phyloP scores from a whole-genome alignment of 805 yeast species.

The Scheffersomyces amazonensis region DNA sequence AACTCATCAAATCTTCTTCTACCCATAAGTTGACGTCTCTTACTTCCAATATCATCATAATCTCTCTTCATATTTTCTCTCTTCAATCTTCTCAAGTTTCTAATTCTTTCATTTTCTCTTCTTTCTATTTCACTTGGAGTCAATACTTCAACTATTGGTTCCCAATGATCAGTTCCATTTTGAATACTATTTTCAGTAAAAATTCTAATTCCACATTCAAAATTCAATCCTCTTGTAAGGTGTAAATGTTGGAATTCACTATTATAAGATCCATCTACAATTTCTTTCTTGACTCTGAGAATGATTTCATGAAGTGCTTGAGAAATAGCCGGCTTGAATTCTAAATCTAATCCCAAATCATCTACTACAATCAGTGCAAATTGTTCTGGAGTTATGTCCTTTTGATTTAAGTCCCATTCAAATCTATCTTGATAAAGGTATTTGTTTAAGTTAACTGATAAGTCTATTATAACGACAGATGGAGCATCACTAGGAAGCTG shows the following conservation, averaged over 20 bases:
- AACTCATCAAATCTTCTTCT: constrained; percentile 55
- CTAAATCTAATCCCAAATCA: constrained; percentile 81
- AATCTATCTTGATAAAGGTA: constrained; percentile 86
- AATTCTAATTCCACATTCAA: constrained; percentile 41
- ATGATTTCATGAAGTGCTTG: constrained; percentile 82
- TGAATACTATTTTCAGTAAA: constrained; percentile 65
- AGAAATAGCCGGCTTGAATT: constrained; percentile 86
- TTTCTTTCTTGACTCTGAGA: constrained; percentile 74
- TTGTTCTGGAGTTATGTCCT: constrained; percentile 67
- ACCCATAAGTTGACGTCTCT: constrained; percentile 35
- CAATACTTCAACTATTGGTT: constrained; percentile 81
- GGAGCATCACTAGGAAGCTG: constrained; percentile 58
- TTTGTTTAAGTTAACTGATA: constrained; percentile 80
- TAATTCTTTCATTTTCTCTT: constrained; percentile 91
- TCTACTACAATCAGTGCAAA: constrained; percentile 81
- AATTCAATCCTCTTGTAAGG: constrained; percentile 39
- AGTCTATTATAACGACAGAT: constrained; percentile 72
- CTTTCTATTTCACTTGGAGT: constrained; percentile 92
- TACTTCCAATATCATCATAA: constrained; percentile 30
- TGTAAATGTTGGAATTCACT: constrained; percentile 42
- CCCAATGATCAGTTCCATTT: constrained; percentile 79
- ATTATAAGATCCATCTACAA: constrained; percentile 56
- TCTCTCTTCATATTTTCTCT: constrained; percentile 79
- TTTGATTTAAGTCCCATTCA: constrained; percentile 79
- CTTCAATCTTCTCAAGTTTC: constrained; percentile 87